phyloP scores from a whole-genome alignment of 192 early-diverging fungal species.

The Coemansia sp. region DNA sequence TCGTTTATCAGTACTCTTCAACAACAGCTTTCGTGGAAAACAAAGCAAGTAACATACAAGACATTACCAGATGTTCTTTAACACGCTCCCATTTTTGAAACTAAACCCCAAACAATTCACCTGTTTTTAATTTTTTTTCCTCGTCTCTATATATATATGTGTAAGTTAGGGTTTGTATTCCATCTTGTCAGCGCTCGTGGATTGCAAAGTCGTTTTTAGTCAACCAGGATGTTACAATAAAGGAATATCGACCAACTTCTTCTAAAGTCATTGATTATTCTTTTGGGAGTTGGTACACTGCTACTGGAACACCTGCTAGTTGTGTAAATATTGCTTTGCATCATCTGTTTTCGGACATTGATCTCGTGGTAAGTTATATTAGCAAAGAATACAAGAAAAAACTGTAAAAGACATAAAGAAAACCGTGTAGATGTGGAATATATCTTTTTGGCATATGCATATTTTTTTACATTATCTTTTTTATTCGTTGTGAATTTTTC shows the following conservation, averaged over 20 bases:
- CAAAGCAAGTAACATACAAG: conserved; percentile 1
- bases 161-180: conserved; percentile 22
- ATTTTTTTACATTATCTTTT: no score
- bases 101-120: no score
- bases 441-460: not conserved
- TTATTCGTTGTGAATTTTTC: not conserved
- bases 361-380: conserved; percentile 38
- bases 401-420: not conserved
- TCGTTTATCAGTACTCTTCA: conserved; percentile 8
- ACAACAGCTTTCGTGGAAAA: conserved; percentile 7
- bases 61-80: not conserved
- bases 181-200: conserved; percentile 21
- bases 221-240: conserved; percentile 10
- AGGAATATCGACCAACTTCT: conserved; percentile 5
- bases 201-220: conserved; percentile 31
- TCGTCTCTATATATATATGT: not conserved
- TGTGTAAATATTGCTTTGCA: conserved; percentile 33
- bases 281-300: conserved; percentile 16
- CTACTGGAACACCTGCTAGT: conserved; percentile 18
- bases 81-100: no score
- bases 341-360: conserved; percentile 25
- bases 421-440: not conserved
- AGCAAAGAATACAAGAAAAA: no score
- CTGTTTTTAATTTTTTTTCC: no score
- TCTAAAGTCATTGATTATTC: not conserved